Percentiles rank a stretch among this genome's conserved stretches.
Evolutionary conservation across 2,329 filamentous ascomycete species (phyloP).

Genomic region (Colletotrichum karsti): DNA sequence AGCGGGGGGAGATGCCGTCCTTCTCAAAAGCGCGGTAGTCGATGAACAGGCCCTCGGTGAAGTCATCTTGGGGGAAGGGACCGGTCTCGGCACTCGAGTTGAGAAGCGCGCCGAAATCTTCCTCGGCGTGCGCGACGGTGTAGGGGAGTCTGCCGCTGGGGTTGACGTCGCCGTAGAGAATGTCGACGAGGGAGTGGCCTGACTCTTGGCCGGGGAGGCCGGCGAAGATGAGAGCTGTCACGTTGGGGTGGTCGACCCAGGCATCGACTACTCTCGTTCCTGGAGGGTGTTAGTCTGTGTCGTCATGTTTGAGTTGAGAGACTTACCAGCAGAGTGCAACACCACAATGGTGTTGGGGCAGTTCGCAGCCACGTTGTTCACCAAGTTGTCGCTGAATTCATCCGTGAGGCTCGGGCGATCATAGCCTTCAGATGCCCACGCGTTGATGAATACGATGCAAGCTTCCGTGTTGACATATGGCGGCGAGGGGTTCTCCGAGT

Average conservation of each 20-base stretch:
- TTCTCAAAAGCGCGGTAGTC: conserved; percentile 88
- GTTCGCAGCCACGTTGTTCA: conserved; percentile 54
- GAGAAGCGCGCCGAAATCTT: conserved; percentile 76
- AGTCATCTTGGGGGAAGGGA: conserved; percentile 74
- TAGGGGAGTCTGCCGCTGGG: conserved; percentile 77
- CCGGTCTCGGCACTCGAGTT: conserved; percentile 54
- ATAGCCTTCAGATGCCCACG: conserved; percentile 71
- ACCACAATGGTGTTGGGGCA: conserved; percentile 70
- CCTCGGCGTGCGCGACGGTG: conserved; percentile 71
- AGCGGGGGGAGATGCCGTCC: conserved; percentile 72
- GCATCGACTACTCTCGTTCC: conserved; percentile 51
- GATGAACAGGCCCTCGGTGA: conserved; percentile 78
- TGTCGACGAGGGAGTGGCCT: conserved; percentile 53
- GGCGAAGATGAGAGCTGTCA: conserved; percentile 63
- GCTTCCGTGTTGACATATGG: conserved; percentile 65
- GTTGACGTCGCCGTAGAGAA: conserved; percentile 57
- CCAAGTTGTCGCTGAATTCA: conserved; percentile 67
- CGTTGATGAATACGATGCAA: conserved; percentile 74
- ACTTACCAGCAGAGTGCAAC: conserved; percentile 65
- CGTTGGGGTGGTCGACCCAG: conserved; percentile 60
- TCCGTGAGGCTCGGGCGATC: conserved; percentile 70
- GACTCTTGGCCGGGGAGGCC: conserved; percentile 64
- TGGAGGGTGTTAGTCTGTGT: background rate
- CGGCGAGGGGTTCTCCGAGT: conserved; percentile 57
- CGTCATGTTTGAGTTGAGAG: conserved; percentile 48